These are phyloP conservation scores for Picea abies DNA, from an alignment of 83 land plant genomes.

Conservation along the genomic window DNA sequence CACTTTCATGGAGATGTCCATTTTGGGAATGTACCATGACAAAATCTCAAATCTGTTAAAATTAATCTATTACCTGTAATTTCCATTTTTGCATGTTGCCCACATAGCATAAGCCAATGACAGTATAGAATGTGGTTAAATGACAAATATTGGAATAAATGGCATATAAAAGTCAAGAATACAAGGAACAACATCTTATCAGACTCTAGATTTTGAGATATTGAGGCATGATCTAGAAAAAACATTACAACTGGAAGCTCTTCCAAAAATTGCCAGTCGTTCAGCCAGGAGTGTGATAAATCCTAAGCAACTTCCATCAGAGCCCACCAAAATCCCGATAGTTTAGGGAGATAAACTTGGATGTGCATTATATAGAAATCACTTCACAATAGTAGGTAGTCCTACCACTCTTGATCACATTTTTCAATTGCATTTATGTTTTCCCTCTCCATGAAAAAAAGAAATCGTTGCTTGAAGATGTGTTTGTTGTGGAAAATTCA, in stretches of 20 bases:
- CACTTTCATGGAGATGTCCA: background rate
- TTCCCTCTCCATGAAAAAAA: background rate
- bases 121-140: background rate
- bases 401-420: too few species aligned
- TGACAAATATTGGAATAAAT: background rate
- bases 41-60: constrained; percentile 23
- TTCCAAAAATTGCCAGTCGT: constrained; percentile 24
- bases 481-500: background rate
- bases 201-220: constrained; percentile 31
- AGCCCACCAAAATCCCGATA: background rate
- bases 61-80: background rate
- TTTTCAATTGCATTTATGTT: too few species aligned
- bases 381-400: too few species aligned
- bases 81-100: constrained; percentile 27
- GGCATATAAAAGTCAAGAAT: background rate
- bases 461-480: background rate
- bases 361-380: background rate
- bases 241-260: constrained; percentile 27
- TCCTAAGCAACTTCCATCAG: constrained; percentile 20
- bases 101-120: background rate
- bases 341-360: constrained; percentile 5
- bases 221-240: constrained; percentile 33
- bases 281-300: background rate
- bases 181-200: background rate
- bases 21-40: constrained; percentile 24